Evolutionary conservation across 257 asterid species (phyloP).

Genomic region (Solanum tarijense): DNA sequence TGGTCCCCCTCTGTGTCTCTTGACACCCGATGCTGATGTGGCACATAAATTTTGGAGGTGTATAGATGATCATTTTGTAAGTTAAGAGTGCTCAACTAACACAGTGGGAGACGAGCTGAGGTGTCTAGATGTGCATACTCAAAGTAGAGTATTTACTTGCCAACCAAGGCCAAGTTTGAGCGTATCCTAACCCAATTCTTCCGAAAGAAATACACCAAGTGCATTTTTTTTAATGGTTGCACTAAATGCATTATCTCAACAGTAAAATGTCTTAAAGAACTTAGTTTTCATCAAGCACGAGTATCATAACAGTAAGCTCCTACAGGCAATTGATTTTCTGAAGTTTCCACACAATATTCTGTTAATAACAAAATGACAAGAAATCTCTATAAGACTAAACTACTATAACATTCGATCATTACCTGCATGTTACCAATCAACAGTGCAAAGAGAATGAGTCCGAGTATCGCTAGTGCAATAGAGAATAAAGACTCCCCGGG

Average conservation of each 20-base stretch:
- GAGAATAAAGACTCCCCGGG: conserved; percentile 86
- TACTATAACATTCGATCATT: neutral
- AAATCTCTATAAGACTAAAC: neutral
- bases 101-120: neutral
- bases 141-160: neutral
- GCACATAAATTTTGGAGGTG: neutral
- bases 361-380: neutral
- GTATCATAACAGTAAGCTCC: neutral
- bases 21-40: neutral
- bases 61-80: neutral
- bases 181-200: neutral
- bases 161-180: neutral
- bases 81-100: neutral
- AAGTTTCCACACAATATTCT: neutral
- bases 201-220: neutral
- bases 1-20: neutral
- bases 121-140: neutral
- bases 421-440: conserved; percentile 99
- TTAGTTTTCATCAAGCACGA: neutral
- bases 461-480: conserved; percentile 65
- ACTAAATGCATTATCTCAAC: neutral
- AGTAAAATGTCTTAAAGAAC: neutral
- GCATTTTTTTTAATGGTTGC: neutral
- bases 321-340: neutral
- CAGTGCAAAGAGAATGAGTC: conserved; percentile 86